phyloP scores from a whole-genome alignment of 2,329 filamentous ascomycete genomes.

The Tolypocladium endophyticum region DNA sequence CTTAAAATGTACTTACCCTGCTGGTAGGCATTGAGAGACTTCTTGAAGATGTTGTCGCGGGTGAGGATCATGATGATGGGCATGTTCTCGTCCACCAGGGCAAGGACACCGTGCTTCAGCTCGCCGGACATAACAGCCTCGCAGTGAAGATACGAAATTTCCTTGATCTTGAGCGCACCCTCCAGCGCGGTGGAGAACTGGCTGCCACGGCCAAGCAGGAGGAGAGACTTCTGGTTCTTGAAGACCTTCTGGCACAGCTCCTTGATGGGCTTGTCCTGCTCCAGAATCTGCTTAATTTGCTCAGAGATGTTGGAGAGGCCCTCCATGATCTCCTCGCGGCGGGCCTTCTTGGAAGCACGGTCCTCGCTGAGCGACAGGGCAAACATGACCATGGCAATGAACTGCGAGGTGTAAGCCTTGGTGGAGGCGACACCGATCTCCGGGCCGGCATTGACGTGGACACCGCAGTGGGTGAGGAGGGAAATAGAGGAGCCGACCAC shows the following conservation, averaged over 20 bases:
- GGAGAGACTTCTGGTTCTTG: constrained; percentile 93
- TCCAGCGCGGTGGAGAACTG: constrained; percentile 97
- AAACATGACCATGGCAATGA: constrained; percentile 99
- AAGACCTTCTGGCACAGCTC: constrained; percentile 82
- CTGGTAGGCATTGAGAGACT: constrained; percentile 99
- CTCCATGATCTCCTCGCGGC: constrained; percentile 92
- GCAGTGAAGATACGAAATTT: constrained; percentile 98
- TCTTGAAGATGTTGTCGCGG: constrained; percentile 89
- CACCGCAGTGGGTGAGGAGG: constrained; percentile 97
- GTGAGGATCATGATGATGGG: constrained; percentile 99
- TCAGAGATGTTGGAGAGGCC: constrained; percentile 77
- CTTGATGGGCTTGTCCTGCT: constrained; percentile 91
- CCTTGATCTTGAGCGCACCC: constrained; percentile 98
- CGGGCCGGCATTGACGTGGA: constrained; percentile 97
- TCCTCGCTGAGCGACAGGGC: constrained; percentile 93
- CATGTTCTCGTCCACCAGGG: constrained; percentile 93
- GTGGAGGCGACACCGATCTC: constrained; percentile 98
- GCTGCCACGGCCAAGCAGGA: constrained; percentile 87
- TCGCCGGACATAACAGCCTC: constrained; percentile 99
- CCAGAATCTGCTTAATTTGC: constrained; percentile 86
- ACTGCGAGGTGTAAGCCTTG: constrained; percentile 98
- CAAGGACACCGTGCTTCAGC: constrained; percentile 96
- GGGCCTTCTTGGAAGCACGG: constrained; percentile 83
- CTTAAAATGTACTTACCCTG: constrained; percentile 51
- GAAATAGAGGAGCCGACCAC: constrained; percentile 98